These are phyloP conservation scores for Isabelozyma gotoi DNA, from an alignment of 805 yeast species.

Conservation along the genomic window DNA sequence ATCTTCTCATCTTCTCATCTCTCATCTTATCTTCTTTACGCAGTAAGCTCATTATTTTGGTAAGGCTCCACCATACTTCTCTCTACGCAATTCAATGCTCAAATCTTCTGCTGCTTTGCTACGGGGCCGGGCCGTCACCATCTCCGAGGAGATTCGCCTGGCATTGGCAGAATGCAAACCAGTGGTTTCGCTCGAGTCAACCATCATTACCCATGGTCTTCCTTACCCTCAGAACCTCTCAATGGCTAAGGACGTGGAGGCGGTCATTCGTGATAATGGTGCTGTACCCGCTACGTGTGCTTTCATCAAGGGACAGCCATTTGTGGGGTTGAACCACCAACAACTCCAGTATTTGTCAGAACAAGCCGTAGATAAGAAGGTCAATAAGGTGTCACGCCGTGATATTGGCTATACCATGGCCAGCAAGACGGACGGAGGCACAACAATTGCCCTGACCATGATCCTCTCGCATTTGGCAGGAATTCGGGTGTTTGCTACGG, in stretches of 20 bases:
- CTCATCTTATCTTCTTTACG: background rate
- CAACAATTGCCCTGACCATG: slow-evolving; percentile 90
- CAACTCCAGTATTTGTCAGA: slow-evolving; percentile 56
- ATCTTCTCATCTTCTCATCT: background rate
- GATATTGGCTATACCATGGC: slow-evolving; percentile 77
- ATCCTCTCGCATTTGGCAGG: slow-evolving; percentile 74
- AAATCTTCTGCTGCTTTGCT: background rate
- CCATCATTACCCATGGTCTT: slow-evolving; percentile 87
- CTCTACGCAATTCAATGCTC: background rate
- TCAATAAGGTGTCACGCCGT: slow-evolving; percentile 71
- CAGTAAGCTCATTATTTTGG: too few species aligned
- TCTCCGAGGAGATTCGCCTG: slow-evolving; percentile 64
- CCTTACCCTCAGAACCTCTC: slow-evolving; percentile 75
- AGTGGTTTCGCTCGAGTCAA: slow-evolving; percentile 80
- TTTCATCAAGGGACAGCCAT: slow-evolving; percentile 67
- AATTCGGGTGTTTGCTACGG: slow-evolving; percentile 84
- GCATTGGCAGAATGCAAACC: slow-evolving; percentile 59
- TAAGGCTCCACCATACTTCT: background rate
- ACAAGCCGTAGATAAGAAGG: slow-evolving; percentile 17
- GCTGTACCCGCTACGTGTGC: slow-evolving; percentile 87
- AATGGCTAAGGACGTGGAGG: slow-evolving; percentile 73
- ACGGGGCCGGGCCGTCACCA: too few species aligned
- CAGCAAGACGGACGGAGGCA: slow-evolving; percentile 69
- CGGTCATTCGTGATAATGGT: slow-evolving; percentile 55
- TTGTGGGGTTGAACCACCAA: slow-evolving; percentile 55